These are phyloP conservation scores for Candida khao-thaluensis DNA, from an alignment of 805 yeast genomes.

Conservation along the genomic window DNA sequence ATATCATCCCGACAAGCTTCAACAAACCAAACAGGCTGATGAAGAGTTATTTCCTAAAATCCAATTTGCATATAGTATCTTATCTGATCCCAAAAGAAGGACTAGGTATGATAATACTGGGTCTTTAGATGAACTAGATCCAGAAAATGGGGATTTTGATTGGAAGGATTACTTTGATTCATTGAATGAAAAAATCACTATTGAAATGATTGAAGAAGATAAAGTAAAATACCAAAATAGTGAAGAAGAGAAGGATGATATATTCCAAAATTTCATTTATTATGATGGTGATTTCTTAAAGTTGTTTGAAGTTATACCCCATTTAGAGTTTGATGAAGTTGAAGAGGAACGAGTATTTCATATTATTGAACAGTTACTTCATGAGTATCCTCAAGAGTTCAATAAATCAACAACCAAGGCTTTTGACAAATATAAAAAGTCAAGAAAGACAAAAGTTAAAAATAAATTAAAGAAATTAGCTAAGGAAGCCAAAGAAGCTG, in stretches of 20 bases:
- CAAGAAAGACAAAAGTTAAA: conserved; percentile 47
- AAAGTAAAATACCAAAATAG: conserved; percentile 59
- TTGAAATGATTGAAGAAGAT: conserved; percentile 72
- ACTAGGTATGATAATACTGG: conserved; percentile 71
- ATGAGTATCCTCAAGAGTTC: conserved; percentile 35
- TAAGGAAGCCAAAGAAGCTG: conserved; percentile 67
- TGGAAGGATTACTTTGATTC: conserved; percentile 59
- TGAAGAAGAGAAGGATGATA: conserved; percentile 59
- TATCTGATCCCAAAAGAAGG: conserved; percentile 58
- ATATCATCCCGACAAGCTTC: conserved; percentile 70
- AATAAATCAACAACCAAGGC: conserved; percentile 32
- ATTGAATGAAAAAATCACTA: conserved; percentile 50
- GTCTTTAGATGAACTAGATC: conserved; percentile 42
- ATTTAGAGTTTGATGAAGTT: conserved; percentile 56
- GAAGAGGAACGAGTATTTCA: conserved; percentile 63
- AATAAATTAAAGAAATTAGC: conserved; percentile 51
- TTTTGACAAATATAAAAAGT: conserved; percentile 52
- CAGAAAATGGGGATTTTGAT: conserved; percentile 43
- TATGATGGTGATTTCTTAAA: conserved; percentile 67
- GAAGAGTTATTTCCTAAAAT: conserved; percentile 54
- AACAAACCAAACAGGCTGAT: conserved; percentile 17
- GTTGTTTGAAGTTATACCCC: conserved; percentile 75
- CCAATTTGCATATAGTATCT: conserved; percentile 71
- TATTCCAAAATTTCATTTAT: conserved; percentile 55
- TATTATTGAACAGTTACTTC: conserved; percentile 46